Conservation (phyloP, 148 eudicot species). For the Oxyria digyna region DNA sequence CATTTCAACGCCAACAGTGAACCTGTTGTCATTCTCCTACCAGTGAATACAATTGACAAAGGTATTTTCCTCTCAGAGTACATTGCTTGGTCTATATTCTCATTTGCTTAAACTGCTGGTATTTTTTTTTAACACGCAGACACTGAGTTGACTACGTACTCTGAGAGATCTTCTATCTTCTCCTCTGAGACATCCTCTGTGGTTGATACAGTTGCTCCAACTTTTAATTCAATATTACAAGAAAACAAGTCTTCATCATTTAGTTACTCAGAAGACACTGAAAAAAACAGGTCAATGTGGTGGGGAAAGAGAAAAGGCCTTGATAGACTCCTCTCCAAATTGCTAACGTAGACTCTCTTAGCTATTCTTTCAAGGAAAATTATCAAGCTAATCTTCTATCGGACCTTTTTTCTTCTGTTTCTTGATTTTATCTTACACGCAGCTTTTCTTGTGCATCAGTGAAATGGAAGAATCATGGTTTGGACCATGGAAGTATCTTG, state of each 20-base stretch:
- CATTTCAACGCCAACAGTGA: constrained; percentile 50
- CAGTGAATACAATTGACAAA: constrained; percentile 36
- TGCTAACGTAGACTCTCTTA: constrained; percentile 40
- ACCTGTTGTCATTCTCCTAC: constrained; percentile 57
- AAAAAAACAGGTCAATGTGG: constrained; percentile 49
- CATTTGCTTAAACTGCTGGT: background rate
- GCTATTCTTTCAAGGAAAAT: background rate
- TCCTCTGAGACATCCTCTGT: constrained; percentile 69
- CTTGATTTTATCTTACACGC: background rate
- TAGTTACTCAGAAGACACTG: constrained; percentile 41
- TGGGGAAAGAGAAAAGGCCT: constrained; percentile 61
- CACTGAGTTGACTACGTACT: constrained; percentile 8
- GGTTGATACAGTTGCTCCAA: constrained; percentile 66
- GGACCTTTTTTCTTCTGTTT: background rate
- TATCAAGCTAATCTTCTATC: background rate
- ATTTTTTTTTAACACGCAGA: background rate
- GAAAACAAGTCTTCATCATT: constrained; percentile 51
- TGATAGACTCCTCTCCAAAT: constrained; percentile 48
- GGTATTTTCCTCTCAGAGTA: constrained; percentile 20
- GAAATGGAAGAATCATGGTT: constrained; percentile 78
- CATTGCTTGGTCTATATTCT: background rate
- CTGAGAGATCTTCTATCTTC: constrained; percentile 45
- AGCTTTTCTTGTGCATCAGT: constrained; percentile 21
- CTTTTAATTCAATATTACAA: constrained; percentile 45
- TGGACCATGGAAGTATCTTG: constrained; percentile 68